phyloP scores from a whole-genome alignment of 805 yeast species.

The Kodamaea sagamina region DNA sequence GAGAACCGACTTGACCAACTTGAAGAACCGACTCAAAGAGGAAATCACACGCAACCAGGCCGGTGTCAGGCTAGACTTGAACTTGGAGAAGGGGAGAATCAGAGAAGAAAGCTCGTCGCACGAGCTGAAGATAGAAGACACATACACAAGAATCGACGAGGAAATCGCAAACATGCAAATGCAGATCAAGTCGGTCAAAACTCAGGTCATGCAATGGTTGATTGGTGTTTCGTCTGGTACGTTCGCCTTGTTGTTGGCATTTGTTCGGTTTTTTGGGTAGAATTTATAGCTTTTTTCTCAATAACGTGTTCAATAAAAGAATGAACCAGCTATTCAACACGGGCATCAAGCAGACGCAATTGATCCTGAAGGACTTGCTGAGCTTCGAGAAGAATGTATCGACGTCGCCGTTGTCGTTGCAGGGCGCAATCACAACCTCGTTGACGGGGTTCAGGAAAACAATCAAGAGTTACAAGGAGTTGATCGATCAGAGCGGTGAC shows the following conservation, averaged over 20 bases:
- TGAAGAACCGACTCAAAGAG: slow-evolving; percentile 82
- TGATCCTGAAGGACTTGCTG: slow-evolving; percentile 66
- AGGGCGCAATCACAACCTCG: slow-evolving; percentile 79
- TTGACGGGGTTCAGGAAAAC: slow-evolving; percentile 75
- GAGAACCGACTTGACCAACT: slow-evolving; percentile 79
- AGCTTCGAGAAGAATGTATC: slow-evolving; percentile 65
- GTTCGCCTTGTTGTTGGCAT: slow-evolving; percentile 89
- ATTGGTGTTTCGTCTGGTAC: slow-evolving; percentile 99
- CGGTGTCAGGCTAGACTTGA: slow-evolving; percentile 85
- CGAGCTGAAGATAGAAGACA: slow-evolving; percentile 90
- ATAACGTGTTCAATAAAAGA: slow-evolving; percentile 5
- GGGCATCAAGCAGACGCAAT: slow-evolving; percentile 81
- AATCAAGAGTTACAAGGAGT: slow-evolving; percentile 62
- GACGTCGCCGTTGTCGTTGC: slow-evolving; percentile 72
- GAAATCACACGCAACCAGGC: slow-evolving; percentile 90
- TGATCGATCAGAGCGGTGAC: slow-evolving; percentile 59
- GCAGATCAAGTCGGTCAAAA: slow-evolving; percentile 92
- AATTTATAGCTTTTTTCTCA: neutral
- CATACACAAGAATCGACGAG: slow-evolving; percentile 92
- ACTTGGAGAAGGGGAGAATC: slow-evolving; percentile 91
- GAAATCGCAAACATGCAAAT: slow-evolving; percentile 93
- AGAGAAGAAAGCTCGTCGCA: slow-evolving; percentile 92
- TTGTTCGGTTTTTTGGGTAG: slow-evolving; percentile 75
- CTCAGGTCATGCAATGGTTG: slow-evolving; percentile 97
- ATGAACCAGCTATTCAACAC: slow-evolving; percentile 87